Evolutionary conservation across 495 filamentous ascomycete genomes (phyloP).

Genomic region (Aspergillus conjunctus): DNA sequence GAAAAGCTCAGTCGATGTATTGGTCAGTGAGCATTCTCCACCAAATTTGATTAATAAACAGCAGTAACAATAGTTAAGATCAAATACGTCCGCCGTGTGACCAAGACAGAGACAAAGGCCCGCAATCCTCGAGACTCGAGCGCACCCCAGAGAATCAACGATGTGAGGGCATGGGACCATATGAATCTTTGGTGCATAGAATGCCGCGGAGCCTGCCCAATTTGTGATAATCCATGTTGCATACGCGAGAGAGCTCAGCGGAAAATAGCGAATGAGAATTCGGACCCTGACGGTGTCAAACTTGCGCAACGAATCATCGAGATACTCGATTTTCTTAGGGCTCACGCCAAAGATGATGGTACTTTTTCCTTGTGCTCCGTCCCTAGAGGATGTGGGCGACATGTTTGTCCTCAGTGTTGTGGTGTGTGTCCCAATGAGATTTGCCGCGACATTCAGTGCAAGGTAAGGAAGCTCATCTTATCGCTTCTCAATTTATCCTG

Average conservation of each 20-base stretch:
- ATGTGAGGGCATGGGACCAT: conserved; percentile 21
- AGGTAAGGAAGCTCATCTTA: conserved; percentile 19
- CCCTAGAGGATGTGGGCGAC: conserved; percentile 27
- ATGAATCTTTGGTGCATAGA: conserved; percentile 26
- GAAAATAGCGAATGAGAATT: not conserved
- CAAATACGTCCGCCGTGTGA: conserved; percentile 22
- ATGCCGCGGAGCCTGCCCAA: conserved; percentile 26
- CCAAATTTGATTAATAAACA: not conserved
- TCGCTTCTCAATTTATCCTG: too few relatives aligned
- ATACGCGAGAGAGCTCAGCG: conserved; percentile 12
- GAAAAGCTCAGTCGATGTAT: conserved; percentile 9
- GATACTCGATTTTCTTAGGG: conserved; percentile 20
- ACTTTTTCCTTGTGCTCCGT: conserved; percentile 34
- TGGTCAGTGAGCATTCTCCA: conserved; percentile 14
- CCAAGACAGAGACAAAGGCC: conserved; percentile 18
- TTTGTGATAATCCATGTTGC: conserved; percentile 28
- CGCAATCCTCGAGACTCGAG: not conserved
- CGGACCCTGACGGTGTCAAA: not conserved
- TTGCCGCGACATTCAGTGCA: conserved; percentile 38
- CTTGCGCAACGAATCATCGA: conserved; percentile 10
- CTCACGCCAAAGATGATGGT: conserved; percentile 16
- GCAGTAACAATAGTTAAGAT: conserved; percentile 16
- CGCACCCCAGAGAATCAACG: conserved; percentile 11
- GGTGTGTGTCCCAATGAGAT: conserved; percentile 32
- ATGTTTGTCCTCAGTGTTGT: conserved; percentile 37